Evolutionary conservation across 805 yeast genomes (phyloP).

Genomic region (Starmerella bacillaris): DNA sequence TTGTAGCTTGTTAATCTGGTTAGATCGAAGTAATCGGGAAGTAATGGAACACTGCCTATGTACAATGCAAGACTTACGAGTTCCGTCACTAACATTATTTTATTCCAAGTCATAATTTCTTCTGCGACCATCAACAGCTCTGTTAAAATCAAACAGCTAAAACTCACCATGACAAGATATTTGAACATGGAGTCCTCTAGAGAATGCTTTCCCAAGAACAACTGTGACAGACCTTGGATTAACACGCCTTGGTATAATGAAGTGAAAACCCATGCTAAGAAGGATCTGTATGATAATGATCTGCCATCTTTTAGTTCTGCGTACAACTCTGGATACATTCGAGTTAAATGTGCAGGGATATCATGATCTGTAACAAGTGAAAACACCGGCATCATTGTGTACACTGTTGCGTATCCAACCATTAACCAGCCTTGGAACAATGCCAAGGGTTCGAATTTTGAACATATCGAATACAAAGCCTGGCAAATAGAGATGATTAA

Average conservation of each 20-base stretch:
- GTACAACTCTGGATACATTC: conserved; percentile 84
- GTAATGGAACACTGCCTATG: conserved; percentile 62
- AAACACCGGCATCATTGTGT: conserved; percentile 97
- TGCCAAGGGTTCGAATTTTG: conserved; percentile 83
- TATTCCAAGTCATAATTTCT: conserved; percentile 84
- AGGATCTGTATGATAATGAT: conserved; percentile 69
- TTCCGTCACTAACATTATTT: conserved; percentile 54
- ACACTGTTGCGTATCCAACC: conserved; percentile 96
- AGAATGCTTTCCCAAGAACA: conserved; percentile 36
- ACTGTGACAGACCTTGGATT: conserved; percentile 68
- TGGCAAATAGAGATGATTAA: conserved; percentile 85
- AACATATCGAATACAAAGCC: conserved; percentile 74
- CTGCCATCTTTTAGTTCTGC: conserved; percentile 79
- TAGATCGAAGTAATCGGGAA: conserved; percentile 73
- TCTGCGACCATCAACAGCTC: conserved; percentile 87
- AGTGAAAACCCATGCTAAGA: conserved; percentile 76
- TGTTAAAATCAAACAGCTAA: conserved; percentile 59
- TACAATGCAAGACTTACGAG: conserved; percentile 49
- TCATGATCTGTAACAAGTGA: conserved; percentile 82
- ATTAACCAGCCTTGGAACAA: conserved; percentile 88
- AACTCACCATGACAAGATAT: conserved; percentile 71
- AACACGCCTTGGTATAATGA: conserved; percentile 82
- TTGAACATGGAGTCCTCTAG: conserved; percentile 36
- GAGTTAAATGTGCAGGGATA: conserved; percentile 73
- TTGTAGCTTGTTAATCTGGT: conserved; percentile 36